Base-by-base conservation (phyloP, 2,329 filamentous ascomycete genomes). In the Ceratocystis eucalypticola region DNA sequence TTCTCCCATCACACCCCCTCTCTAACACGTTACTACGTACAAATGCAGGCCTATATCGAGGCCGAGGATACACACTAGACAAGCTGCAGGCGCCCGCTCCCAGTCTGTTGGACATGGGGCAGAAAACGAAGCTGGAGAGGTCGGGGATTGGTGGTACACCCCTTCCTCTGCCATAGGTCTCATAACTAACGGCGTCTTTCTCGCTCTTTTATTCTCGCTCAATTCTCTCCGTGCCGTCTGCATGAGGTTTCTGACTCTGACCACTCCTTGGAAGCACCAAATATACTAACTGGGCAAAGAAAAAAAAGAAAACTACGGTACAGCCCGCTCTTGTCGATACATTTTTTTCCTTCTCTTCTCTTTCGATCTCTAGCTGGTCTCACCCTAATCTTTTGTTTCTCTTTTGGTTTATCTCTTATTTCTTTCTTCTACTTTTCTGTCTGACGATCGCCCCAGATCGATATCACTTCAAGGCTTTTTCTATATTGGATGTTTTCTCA, bases 291-390 rank as follows among this genome's bases (percentile, higher is more conserved):
- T 22, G 48, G 48, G 48, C 22, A 5, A 10, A 28, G 7, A 17
- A 59, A 59, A 59, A 20, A n/a, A 37, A 63, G 62, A 65, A 65
- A 65, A 44, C 37, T 12, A 41, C 63, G 5, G 17, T 46, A 20
- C 45, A 44, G 64, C 44, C 64, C 64, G 30, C 53, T 63, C n/a
- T 41, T 5, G 62, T 25, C 62, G 22, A n/a, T 5, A 46, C 30
- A 33, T 64, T 61, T 76, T 71, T 67, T 70, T 7, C 70, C 72
- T 72, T 72, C 70, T 70, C 72, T 72, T 70, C 70, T 71, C 71
- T 70, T 72, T 70, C 72, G 74, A 73, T 78, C 77, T 78, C 77
- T 77, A 84, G 82, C 82, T 83, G 81, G 81, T 76, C 81, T 84
- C 80, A 77, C 72, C 74, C 71, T 73, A 70, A 72, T 71, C 68